Evolutionary conservation across 805 yeast genomes (phyloP), one percentile per base, ranked within the genome.

Genomic region (Lachancea sp.): DNA sequence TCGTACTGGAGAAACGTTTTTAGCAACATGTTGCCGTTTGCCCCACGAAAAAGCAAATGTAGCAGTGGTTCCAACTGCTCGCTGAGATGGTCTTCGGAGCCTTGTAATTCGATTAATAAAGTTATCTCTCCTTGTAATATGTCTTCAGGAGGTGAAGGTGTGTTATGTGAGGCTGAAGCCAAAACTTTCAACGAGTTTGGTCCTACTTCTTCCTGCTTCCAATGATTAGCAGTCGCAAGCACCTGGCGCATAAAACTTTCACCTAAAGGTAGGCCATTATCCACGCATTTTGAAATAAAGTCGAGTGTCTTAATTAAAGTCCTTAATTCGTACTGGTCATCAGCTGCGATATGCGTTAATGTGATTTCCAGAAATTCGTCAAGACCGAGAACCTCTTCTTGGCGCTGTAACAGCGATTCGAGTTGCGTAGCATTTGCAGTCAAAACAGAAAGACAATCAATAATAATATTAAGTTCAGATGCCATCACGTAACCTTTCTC

Each of bases 391-490:
- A 23, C 23, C 17, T 34, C 34, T 2, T 16, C 38, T 3, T 34
- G 23, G 4, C 32, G 29, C 9, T 21, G 12, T 5, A 33, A 18
- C 9, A 39, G 23, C 11, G 31, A 11, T 3, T 33, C 17, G 6
- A 34, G 8, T 11, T 17, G 21, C n/a, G 22, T 18, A 7, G 38
- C 42, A 13, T 22, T 17, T 8, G 13, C 15, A 3, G 46, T 43
- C 32, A 43, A 20, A 1, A 59, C 51, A 26, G 59, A 58, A 26
- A 82, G 51, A 4, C 77, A 76, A 7, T 52, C 47, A 21, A 81
- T 53, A 36, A 77, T 75, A 15, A 70, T 50, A 33, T 69, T 74
- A 45, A 75, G 69, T 46, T 78, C 80, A 2, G 71, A 70, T 40
- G 77, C 77, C 12, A 69, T 47, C 12, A 42, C 49, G 11, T 35